A percentile compares a stretch with the other conserved stretches of the same genome.
Conservation (phyloP, 345 rosid species). For the Gossypium stocksii region DNA sequence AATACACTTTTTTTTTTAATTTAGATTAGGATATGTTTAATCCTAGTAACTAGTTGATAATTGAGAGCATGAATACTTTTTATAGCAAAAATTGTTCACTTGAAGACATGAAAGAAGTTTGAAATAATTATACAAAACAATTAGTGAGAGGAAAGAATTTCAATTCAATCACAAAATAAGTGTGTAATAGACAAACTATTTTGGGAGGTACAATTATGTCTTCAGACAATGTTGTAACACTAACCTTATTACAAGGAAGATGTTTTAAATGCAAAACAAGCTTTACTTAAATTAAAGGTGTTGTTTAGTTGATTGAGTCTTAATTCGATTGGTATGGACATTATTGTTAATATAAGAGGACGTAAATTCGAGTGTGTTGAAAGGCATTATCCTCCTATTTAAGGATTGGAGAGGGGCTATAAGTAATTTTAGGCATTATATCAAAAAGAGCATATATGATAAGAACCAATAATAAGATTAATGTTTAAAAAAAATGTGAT, state of each 20-base stretch:
- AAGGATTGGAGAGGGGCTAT: no score
- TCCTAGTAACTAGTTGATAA: neutral
- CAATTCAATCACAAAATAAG: conserved; percentile 7
- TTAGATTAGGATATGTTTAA: neutral
- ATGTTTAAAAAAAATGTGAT: no score
- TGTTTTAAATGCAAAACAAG: neutral
- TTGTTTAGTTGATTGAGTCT: neutral
- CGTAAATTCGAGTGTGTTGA: accelerated
- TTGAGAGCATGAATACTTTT: neutral
- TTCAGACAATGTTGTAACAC: neutral
- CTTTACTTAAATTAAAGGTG: neutral
- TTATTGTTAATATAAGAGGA: no score
- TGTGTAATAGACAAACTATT: neutral
- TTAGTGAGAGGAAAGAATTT: neutral
- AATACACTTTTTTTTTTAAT: accelerated
- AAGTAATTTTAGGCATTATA: no score
- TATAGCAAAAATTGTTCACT: neutral
- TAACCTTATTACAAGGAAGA: neutral
- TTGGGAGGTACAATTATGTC: no score
- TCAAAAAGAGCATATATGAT: no score
- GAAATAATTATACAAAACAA: neutral
- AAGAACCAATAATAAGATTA: no score
- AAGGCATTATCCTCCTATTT: no score
- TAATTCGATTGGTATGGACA: accelerated
- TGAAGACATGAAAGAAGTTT: neutral